Evolutionary conservation across 2,329 filamentous ascomycete species (phyloP).

Genomic region (Penicillium sp.): DNA sequence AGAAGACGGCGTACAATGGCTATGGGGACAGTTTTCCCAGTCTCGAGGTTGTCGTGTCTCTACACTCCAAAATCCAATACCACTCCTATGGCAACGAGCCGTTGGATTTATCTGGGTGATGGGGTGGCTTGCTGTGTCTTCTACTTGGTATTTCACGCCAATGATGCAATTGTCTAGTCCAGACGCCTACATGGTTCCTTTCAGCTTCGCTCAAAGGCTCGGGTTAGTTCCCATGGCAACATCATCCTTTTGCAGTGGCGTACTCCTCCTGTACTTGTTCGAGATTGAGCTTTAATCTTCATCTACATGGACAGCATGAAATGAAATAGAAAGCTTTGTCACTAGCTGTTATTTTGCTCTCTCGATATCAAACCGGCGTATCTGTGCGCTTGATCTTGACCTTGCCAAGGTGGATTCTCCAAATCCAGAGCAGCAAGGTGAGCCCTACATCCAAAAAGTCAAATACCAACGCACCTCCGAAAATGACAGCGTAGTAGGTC

Average conservation of each 20-base stretch:
- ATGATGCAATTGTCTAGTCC: conserved; percentile 7
- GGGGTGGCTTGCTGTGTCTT: conserved; percentile 11
- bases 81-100: conserved; percentile 1
- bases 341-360: too few species aligned
- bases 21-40: conserved; percentile 6
- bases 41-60: too few species aligned
- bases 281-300: not conserved
- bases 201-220: conserved; percentile 5
- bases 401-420: too few species aligned
- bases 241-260: not conserved
- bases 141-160: conserved; percentile 14
- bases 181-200: conserved; percentile 9
- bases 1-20: conserved; percentile 5
- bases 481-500: too few species aligned
- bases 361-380: too few species aligned
- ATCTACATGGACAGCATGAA: too few species aligned
- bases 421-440: too few species aligned
- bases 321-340: too few species aligned
- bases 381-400: too few species aligned
- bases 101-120: conserved; percentile 8
- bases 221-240: not conserved
- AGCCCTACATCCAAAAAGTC: too few species aligned
- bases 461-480: too few species aligned
- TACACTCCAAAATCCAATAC: not conserved
- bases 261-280: not conserved